Base-by-base conservation (phyloP, 2,329 filamentous ascomycete species). In the Aspergillus pseudoviridinutans region DNA sequence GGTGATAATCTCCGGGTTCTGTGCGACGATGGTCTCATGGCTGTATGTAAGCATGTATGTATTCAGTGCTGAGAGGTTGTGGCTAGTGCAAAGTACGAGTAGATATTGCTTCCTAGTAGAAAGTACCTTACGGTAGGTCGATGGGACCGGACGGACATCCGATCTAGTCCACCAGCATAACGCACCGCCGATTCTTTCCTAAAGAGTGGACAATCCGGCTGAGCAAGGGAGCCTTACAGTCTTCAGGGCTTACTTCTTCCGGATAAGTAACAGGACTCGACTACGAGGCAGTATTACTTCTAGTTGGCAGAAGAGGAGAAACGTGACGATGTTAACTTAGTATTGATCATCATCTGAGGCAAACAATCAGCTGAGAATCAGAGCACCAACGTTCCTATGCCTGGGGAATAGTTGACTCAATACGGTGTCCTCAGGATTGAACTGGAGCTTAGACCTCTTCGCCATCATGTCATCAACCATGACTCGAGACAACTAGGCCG, bases 101-200 rank as follows among this genome's bases (percentile, higher is more conserved):
- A 38, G 14, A 38, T 17, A 17, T 38, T 14, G 32, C 4, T 7
- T 17, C 32, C 7, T 17, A 38, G 14, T 17, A 38, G 32, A 2
- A 38, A 38, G 32, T 35, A 35, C 29, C 29, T 35, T 35, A 29
- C 12, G 29, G 29, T 32, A 35, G 32, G 32, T 38, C 14, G 32
- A 38, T 38, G 32, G 32, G 12, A 46, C 42, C 42, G 42, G 42
- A 46, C 42, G 51, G 51, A 55, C 53, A 50, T 50, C 60, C 54
- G 55, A 61, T 56, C 55, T 49, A 56, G 54, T 44, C 49, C 59
- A 54, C 53, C 55, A 57, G 44, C 51, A 49, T 56, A 51, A 61
- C 57, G 55, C 32, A 17, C 14, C 57, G 57, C 61, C 57, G 54
- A 53, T 41, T 47, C 32, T 22, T 24, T 50, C 10, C 50, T 35